These are phyloP conservation scores for Candida sp. DNA, from an alignment of 1,139 yeast genomes.

Conservation along the genomic window DNA sequence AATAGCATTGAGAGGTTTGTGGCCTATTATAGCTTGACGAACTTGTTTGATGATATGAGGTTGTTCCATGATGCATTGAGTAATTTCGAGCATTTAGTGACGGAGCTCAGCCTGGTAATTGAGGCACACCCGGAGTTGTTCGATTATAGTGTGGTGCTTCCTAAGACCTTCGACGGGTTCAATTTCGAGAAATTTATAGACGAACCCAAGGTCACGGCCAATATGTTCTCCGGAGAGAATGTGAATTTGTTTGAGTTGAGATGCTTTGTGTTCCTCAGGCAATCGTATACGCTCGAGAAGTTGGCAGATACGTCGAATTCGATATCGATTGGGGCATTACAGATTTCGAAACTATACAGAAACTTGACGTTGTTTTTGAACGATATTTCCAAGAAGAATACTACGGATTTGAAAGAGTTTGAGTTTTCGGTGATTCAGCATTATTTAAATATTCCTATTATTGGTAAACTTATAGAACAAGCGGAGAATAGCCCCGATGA, in stretches of 20 bases:
- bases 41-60: constrained; percentile 48
- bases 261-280: constrained; percentile 31
- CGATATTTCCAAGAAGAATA: constrained; percentile 32
- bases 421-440: constrained; percentile 33
- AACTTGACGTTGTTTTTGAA: constrained; percentile 40
- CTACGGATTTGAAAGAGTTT: constrained; percentile 27
- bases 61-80: constrained; percentile 61
- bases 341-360: constrained; percentile 36
- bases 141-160: constrained; percentile 6
- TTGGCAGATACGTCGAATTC: constrained; percentile 26
- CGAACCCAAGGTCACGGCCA: constrained; percentile 7
- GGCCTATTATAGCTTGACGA: constrained; percentile 28
- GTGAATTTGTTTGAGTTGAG: constrained; percentile 30
- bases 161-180: constrained; percentile 16
- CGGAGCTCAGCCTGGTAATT: constrained; percentile 23
- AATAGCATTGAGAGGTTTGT: constrained; percentile 13
- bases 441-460: constrained; percentile 31
- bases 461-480: constrained; percentile 21
- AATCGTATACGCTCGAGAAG: constrained; percentile 29
- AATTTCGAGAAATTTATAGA: constrained; percentile 21
- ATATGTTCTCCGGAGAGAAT: constrained; percentile 15
- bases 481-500: constrained; percentile 10
- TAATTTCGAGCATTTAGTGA: constrained; percentile 44
- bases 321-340: constrained; percentile 35
- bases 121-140: constrained; percentile 16